A percentile compares a stretch with the other conserved stretches of the same genome.
phyloP scores from a whole-genome alignment of 768 basidiomycete genomes.

The Chalciporus sphaerocephalus region DNA sequence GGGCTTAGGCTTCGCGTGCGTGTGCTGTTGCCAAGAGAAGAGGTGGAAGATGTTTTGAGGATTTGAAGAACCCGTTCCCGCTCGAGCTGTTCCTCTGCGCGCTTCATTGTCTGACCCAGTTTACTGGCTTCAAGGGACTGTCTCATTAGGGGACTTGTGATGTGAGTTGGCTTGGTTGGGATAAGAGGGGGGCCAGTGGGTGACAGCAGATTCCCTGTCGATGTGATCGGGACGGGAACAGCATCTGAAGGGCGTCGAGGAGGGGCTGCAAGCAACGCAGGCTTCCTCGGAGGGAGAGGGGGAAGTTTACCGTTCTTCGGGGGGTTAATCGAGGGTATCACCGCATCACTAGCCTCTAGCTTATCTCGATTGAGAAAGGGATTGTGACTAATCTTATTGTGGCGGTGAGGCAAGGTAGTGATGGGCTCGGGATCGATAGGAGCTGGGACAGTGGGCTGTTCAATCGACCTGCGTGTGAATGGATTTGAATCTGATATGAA shows the following conservation, averaged over 20 bases:
- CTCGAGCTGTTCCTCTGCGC: slow-evolving; percentile 62
- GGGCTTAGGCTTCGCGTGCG: slow-evolving; percentile 33
- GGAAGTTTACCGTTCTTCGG: slow-evolving; percentile 23
- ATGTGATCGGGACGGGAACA: not conserved
- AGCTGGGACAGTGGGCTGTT: slow-evolving; percentile 1
- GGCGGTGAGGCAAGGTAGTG: slow-evolving; percentile 9
- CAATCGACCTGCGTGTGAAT: slow-evolving; percentile 23
- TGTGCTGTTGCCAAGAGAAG: slow-evolving; percentile 10
- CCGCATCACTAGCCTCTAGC: slow-evolving; percentile 1
- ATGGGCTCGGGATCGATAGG: slow-evolving; percentile 6
- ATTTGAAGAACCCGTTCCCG: slow-evolving; percentile 68
- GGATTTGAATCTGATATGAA: slow-evolving; percentile 29
- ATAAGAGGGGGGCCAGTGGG: slow-evolving; percentile 17
- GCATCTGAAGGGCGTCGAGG: slow-evolving; percentile 22
- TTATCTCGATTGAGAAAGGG: slow-evolving; percentile 29
- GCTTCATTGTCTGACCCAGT: slow-evolving; percentile 64
- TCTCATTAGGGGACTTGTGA: slow-evolving; percentile 62
- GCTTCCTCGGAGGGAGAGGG: slow-evolving; percentile 37
- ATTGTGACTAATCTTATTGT: slow-evolving; percentile 26
- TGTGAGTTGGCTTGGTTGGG: slow-evolving; percentile 36
- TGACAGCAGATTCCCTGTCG: not conserved
- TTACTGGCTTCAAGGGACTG: slow-evolving; percentile 74
- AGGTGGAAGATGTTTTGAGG: slow-evolving; percentile 49
- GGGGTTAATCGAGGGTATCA: not conserved
- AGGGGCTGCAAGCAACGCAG: slow-evolving; percentile 15